Percentiles rank a stretch among this genome's conserved stretches.
Conservation (phyloP, 345 rosid species). For the Melaleuca alternifolia region DNA sequence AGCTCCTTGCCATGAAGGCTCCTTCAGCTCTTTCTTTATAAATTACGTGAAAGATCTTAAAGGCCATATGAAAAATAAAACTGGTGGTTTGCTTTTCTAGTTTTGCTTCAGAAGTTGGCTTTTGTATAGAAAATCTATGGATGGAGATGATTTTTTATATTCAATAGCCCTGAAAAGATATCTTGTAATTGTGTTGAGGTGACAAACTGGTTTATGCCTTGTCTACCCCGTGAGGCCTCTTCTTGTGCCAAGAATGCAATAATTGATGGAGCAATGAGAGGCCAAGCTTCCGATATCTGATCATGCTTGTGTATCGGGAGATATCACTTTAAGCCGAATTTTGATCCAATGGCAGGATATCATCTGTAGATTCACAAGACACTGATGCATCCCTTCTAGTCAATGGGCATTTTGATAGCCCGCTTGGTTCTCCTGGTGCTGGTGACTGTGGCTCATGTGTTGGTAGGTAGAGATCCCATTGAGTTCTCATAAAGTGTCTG, state of each 20-base stretch:
- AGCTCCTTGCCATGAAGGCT: neutral
- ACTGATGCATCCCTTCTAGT: conserved; percentile 69
- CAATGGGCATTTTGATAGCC: conserved; percentile 93
- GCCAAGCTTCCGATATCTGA: neutral
- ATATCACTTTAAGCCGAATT: neutral
- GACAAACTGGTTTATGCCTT: neutral
- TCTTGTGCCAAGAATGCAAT: neutral
- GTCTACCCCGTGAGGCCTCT: neutral
- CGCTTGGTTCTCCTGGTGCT: conserved; percentile 94
- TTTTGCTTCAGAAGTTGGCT: neutral
- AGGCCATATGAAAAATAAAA: neutral
- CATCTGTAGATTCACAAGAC: conserved; percentile 54
- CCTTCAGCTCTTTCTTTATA: neutral
- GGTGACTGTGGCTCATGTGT: conserved; percentile 97
- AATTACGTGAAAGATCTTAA: neutral
- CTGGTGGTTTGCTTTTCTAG: neutral
- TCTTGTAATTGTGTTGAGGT: neutral
- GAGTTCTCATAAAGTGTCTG: neutral
- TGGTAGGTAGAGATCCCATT: conserved; percentile 33
- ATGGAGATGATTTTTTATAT: neutral
- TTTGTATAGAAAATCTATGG: neutral
- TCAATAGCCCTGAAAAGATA: neutral
- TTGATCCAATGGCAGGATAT: conserved; percentile 46
- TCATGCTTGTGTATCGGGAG: neutral
- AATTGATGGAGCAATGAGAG: neutral